Percentiles rank a stretch among this genome's conserved stretches.
phyloP scores from a whole-genome alignment of 2,329 filamentous ascomycete species.

The Aspergillus aculeatus region DNA sequence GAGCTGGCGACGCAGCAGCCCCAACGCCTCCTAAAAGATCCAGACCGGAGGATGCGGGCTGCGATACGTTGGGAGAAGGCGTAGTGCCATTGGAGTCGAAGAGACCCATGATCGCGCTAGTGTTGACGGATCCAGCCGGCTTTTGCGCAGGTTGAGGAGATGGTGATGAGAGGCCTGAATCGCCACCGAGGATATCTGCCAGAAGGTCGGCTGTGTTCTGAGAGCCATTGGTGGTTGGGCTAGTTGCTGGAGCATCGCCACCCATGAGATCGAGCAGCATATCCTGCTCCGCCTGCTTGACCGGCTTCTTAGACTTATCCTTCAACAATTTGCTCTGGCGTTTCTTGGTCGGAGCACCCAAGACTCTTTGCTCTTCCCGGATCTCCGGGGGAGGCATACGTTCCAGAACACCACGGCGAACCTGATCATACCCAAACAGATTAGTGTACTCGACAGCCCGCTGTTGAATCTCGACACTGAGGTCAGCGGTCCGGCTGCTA shows the following conservation, averaged over 20 bases:
- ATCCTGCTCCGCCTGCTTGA: slow-evolving; percentile 86
- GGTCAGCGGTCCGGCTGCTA: slow-evolving; percentile 73
- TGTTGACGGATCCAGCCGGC: slow-evolving; percentile 52
- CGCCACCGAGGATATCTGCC: slow-evolving; percentile 84
- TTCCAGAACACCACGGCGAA: slow-evolving; percentile 86
- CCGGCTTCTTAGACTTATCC: slow-evolving; percentile 70
- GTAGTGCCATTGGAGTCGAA: slow-evolving; percentile 58
- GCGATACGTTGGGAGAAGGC: slow-evolving; percentile 50
- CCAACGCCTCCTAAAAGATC: slow-evolving; percentile 45
- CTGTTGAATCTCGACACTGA: slow-evolving; percentile 95
- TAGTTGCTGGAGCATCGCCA: slow-evolving; percentile 64
- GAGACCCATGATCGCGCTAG: slow-evolving; percentile 85
- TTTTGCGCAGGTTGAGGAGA: slow-evolving; percentile 55
- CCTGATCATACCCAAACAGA: slow-evolving; percentile 84
- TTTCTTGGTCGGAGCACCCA: slow-evolving; percentile 74
- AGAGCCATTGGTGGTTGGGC: slow-evolving; percentile 55
- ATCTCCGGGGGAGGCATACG: slow-evolving; percentile 98
- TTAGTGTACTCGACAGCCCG: slow-evolving; percentile 93
- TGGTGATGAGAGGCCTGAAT: slow-evolving; percentile 55
- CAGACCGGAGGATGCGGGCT: slow-evolving; percentile 43
- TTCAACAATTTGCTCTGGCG: slow-evolving; percentile 63
- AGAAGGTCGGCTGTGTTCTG: slow-evolving; percentile 81
- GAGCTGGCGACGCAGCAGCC: slow-evolving; percentile 50
- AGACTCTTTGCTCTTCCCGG: slow-evolving; percentile 86
- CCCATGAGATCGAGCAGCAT: slow-evolving; percentile 91